Evolutionary conservation across 1,284 basidiomycete genomes (phyloP).

Genomic region (Trichosporon inkin): DNA sequence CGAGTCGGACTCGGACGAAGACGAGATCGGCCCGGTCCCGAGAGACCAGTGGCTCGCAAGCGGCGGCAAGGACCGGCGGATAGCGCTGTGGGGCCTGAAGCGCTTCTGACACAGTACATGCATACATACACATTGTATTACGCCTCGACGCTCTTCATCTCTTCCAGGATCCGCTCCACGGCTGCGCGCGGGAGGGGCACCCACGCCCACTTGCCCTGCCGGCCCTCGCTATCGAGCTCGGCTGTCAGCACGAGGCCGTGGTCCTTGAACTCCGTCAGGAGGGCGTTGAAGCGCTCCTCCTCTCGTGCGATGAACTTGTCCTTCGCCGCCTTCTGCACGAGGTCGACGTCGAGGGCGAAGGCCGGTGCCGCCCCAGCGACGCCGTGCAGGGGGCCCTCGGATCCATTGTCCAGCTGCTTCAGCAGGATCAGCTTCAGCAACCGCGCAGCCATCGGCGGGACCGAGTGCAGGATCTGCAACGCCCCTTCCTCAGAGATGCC

Average conservation of each 20-base stretch:
- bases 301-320: slow-evolving; percentile 81
- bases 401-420: slow-evolving; percentile 56
- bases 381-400: slow-evolving; percentile 53
- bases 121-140: slow-evolving; percentile 12
- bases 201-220: slow-evolving; percentile 60
- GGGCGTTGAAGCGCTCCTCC: slow-evolving; percentile 72
- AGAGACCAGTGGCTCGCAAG: slow-evolving; percentile 62
- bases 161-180: slow-evolving; percentile 45
- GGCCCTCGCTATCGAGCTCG: slow-evolving; percentile 41
- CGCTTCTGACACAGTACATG: not conserved
- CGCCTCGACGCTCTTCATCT: slow-evolving; percentile 33
- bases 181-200: slow-evolving; percentile 71
- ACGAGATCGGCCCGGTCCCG: slow-evolving; percentile 49
- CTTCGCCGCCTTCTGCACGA: slow-evolving; percentile 41
- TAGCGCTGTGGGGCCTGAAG: slow-evolving; percentile 71
- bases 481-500: slow-evolving; percentile 73
- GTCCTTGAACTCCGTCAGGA: slow-evolving; percentile 83
- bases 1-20: slow-evolving; percentile 56
- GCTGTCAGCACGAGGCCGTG: slow-evolving; percentile 69
- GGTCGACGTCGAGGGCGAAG: slow-evolving; percentile 46
- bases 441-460: slow-evolving; percentile 78
- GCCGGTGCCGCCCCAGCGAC: slow-evolving; percentile 33
- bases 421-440: slow-evolving; percentile 66
- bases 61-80: slow-evolving; percentile 67
- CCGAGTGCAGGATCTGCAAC: slow-evolving; percentile 73